phyloP scores from a whole-genome alignment of 257 asterid genomes.

The Ilex asprella region DNA sequence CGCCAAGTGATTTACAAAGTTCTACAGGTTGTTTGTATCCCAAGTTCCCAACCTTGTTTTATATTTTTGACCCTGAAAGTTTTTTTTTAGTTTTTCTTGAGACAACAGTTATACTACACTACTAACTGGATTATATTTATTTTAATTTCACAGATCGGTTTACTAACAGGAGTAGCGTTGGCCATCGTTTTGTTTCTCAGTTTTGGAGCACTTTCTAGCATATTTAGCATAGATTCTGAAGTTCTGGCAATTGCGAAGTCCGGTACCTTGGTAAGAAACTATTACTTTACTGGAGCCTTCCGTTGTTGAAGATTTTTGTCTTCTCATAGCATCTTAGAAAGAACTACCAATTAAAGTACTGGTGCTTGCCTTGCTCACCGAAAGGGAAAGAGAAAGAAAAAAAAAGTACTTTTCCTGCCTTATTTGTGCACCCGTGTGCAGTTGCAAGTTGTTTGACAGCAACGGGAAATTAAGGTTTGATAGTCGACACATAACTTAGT shows the following conservation, averaged over 20 bases:
- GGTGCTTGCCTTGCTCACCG: background rate
- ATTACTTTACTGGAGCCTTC: background rate
- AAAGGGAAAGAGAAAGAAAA: no score
- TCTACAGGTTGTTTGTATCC: conserved; percentile 50
- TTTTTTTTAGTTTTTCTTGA: background rate
- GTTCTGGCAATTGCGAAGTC: conserved; percentile 67
- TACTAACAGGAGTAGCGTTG: conserved; percentile 55
- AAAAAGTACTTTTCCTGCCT: no score
- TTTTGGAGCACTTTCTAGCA: conserved; percentile 59
- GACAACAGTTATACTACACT: conserved; percentile 4
- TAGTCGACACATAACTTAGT: no score
- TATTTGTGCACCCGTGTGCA: no score
- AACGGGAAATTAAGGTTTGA: no score
- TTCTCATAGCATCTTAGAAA: background rate
- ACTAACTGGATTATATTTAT: conserved; percentile 5
- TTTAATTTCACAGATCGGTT: conserved; percentile 48
- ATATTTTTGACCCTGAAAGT: background rate
- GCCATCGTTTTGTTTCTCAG: conserved; percentile 53
- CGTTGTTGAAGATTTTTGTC: background rate
- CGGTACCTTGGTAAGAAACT: conserved; percentile 74
- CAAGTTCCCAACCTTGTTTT: conserved; percentile 5
- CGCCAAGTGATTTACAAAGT: conserved; percentile 71
- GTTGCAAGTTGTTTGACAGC: no score
- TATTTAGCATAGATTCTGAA: conserved; percentile 71
- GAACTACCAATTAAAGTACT: background rate